Conservation (phyloP, 1,284 basidiomycete genomes). For the Prillingera fragicola region DNA sequence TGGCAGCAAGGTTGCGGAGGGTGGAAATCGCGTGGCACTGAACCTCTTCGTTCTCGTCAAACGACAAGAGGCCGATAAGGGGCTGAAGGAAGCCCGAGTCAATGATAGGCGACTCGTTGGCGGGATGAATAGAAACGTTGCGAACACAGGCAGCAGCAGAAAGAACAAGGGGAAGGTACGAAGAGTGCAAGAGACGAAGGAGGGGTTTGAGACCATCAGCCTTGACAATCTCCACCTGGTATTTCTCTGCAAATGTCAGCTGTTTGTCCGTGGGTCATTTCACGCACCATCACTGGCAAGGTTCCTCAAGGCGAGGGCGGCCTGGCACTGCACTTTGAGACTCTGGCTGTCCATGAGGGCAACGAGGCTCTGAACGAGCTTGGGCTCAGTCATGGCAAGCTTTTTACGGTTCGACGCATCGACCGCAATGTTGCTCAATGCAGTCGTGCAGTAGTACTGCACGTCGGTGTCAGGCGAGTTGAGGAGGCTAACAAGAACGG, state of each 20-base stretch:
- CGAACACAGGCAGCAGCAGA: constrained; percentile 98
- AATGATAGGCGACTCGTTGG: constrained; percentile 98
- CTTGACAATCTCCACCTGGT: constrained; percentile 97
- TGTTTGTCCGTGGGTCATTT: background rate
- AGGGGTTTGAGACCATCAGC: constrained; percentile 88
- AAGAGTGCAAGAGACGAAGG: constrained; percentile 89
- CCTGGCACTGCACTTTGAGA: constrained; percentile 98
- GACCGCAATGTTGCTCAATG: constrained; percentile 96
- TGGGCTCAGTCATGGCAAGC: constrained; percentile 88
- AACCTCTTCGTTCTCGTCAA: constrained; percentile 98
- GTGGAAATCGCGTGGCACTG: constrained; percentile 99
- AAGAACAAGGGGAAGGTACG: constrained; percentile 96
- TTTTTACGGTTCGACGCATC: constrained; percentile 92
- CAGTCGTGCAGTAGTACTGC: constrained; percentile 99
- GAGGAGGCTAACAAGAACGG: constrained; percentile 89
- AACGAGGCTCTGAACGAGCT: constrained; percentile 89
- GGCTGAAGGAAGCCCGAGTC: constrained; percentile 96
- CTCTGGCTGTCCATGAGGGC: constrained; percentile 95
- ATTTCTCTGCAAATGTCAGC: constrained; percentile 72
- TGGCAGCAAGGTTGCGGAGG: constrained; percentile 91
- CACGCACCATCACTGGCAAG: constrained; percentile 86
- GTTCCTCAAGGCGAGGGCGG: constrained; percentile 92
- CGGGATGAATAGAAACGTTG: constrained; percentile 97
- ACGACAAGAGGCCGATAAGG: constrained; percentile 89
- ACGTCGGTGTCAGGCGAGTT: constrained; percentile 98